These are phyloP conservation scores for Albugo candida DNA, from an alignment of 352 stramenopile species.

Conservation along the genomic window DNA sequence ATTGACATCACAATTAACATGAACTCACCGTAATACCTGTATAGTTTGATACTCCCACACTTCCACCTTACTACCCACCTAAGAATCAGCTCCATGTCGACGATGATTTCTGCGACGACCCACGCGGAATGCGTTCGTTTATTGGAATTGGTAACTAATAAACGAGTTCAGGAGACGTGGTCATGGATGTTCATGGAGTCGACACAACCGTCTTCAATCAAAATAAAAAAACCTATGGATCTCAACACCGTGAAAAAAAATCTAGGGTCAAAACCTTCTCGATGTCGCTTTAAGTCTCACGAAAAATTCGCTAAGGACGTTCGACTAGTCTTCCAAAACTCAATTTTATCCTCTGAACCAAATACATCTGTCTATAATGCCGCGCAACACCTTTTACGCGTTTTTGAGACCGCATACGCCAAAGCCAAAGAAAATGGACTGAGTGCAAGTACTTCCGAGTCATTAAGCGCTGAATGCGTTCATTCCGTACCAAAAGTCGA, in stretches of 20 bases:
- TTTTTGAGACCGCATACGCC: slow-evolving; percentile 67
- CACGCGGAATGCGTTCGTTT: slow-evolving; percentile 66
- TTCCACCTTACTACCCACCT: too few relatives aligned
- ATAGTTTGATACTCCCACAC: too few relatives aligned
- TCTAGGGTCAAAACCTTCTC: slow-evolving; percentile 51
- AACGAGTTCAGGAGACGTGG: slow-evolving; percentile 68
- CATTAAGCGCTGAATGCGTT: too few relatives aligned
- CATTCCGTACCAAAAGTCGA: too few relatives aligned
- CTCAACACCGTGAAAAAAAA: slow-evolving; percentile 58
- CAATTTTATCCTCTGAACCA: slow-evolving; percentile 57
- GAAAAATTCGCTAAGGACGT: slow-evolving; percentile 71
- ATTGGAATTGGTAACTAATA: slow-evolving; percentile 58
- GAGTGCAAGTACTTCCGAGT: too few relatives aligned
- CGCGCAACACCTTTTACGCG: slow-evolving; percentile 50
- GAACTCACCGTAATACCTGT: too few relatives aligned
- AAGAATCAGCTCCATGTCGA: background rate
- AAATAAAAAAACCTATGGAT: slow-evolving; percentile 75
- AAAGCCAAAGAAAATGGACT: slow-evolving; percentile 31
- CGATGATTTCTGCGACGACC: slow-evolving; percentile 50
- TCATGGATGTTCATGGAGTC: slow-evolving; percentile 75
- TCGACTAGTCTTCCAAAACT: slow-evolving; percentile 68
- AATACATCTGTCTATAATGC: slow-evolving; percentile 63
- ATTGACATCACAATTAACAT: too few relatives aligned
- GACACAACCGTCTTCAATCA: slow-evolving; percentile 28
- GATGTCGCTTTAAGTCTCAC: slow-evolving; percentile 68